These are phyloP conservation scores for Nakazawaea pomicola DNA, from an alignment of 805 yeast species.

Conservation along the genomic window DNA sequence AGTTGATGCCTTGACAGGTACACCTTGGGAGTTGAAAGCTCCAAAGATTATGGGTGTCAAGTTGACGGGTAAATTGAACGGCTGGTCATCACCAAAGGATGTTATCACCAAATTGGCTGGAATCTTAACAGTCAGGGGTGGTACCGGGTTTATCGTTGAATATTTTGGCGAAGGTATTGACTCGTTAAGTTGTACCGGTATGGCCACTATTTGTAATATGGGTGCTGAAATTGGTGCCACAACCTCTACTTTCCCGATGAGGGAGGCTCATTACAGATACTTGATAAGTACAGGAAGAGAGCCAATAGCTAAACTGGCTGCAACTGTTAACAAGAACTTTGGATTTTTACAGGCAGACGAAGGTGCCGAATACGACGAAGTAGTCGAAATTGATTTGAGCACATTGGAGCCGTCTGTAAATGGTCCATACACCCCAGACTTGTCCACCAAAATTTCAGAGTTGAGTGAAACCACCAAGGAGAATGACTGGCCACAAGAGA, in stretches of 20 bases:
- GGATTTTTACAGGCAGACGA: conserved; percentile 79
- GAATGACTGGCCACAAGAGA: conserved; percentile 90
- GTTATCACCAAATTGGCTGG: conserved; percentile 92
- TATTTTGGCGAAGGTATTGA: conserved; percentile 95
- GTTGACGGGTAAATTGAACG: conserved; percentile 84
- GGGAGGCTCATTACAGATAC: conserved; percentile 82
- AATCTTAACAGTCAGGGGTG: conserved; percentile 93
- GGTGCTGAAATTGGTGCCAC: conserved; percentile 99
- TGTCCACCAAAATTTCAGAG: conserved; percentile 90
- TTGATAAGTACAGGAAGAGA: conserved; percentile 82
- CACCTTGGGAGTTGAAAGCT: conserved; percentile 97
- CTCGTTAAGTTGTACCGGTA: conserved; percentile 93
- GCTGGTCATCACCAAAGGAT: conserved; percentile 98
- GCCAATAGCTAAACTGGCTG: conserved; percentile 78
- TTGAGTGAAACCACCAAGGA: conserved; percentile 77
- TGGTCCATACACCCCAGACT: conserved; percentile 98
- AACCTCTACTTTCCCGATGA: conserved; percentile 96
- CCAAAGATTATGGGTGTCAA: conserved; percentile 95
- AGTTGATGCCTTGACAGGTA: conserved; percentile 90
- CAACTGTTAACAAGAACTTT: conserved; percentile 54
- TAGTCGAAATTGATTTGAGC: conserved; percentile 84
- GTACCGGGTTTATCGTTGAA: conserved; percentile 95
- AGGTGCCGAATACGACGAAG: conserved; percentile 91
- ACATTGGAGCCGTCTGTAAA: conserved; percentile 92
- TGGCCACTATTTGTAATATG: conserved; percentile 99